Evolutionary conservation across 108 stramenopile genomes (phyloP).

Genomic region (Schizochytrium sp.): DNA sequence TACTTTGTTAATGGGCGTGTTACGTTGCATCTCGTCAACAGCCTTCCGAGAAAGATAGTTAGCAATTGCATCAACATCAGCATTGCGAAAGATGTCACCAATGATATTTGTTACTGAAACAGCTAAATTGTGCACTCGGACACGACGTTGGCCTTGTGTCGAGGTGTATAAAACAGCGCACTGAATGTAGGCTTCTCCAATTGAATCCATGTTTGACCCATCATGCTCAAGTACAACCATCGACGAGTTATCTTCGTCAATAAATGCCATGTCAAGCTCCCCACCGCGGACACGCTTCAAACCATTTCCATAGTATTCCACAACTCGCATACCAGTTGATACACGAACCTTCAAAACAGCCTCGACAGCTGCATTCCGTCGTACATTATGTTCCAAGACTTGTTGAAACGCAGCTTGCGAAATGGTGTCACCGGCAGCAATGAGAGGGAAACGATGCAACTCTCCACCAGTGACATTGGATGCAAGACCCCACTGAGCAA

Average conservation of each 20-base stretch:
- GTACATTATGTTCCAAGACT: conserved; percentile 3
- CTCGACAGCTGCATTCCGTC: conserved; percentile 31
- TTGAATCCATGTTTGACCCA: background rate
- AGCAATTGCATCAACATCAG: conserved; percentile 60
- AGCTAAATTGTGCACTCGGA: conserved; percentile 67
- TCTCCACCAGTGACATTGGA: conserved; percentile 5
- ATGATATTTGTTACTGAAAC: conserved; percentile 13
- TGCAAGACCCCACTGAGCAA: background rate
- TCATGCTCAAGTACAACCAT: conserved; percentile 42
- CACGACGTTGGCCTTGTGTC: conserved; percentile 28
- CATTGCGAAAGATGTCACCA: conserved; percentile 55
- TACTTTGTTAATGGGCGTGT: background rate
- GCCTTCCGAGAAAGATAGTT: conserved; percentile 23
- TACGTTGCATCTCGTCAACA: conserved; percentile 55
- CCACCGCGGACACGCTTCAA: conserved; percentile 3
- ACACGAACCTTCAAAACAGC: conserved; percentile 59
- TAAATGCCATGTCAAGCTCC: conserved; percentile 44
- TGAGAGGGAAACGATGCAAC: background rate
- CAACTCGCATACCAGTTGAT: conserved; percentile 50
- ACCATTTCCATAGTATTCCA: conserved; percentile 59
- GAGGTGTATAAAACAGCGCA: conserved; percentile 64
- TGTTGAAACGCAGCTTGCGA: background rate
- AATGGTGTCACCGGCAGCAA: background rate
- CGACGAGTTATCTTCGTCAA: conserved; percentile 2
- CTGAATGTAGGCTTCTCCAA: conserved; percentile 58